A percentile compares a stretch with the other conserved stretches of the same genome.
phyloP scores from a whole-genome alignment of 495 filamentous ascomycete genomes.

The Aspergillus steynii region DNA sequence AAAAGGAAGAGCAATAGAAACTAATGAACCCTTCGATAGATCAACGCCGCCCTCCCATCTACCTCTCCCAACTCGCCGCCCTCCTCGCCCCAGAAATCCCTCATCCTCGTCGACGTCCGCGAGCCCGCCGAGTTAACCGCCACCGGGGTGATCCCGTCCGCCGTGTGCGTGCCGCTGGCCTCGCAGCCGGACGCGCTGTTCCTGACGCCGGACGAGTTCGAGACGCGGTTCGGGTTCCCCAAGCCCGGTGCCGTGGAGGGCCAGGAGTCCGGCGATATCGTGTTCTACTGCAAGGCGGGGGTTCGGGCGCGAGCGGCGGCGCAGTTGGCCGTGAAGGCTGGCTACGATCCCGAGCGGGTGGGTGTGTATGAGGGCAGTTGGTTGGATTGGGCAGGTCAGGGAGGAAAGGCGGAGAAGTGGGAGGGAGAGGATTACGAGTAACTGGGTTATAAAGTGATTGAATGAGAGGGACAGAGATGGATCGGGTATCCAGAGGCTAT shows the following conservation, averaged over 20 bases:
- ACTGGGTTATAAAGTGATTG: conserved; percentile 1
- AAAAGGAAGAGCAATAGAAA: background rate
- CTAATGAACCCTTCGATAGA: conserved; percentile 19
- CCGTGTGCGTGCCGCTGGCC: conserved; percentile 75
- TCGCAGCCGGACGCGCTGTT: conserved; percentile 76
- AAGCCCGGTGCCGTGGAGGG: conserved; percentile 36
- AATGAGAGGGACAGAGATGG: background rate
- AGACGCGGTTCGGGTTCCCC: conserved; percentile 47
- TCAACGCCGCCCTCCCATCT: conserved; percentile 38
- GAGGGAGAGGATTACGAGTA: conserved; percentile 33
- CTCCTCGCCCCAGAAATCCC: conserved; percentile 26
- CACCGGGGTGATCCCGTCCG: conserved; percentile 75
- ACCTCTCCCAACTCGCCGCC: conserved; percentile 17
- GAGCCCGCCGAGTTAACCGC: conserved; percentile 73
- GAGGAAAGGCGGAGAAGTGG: conserved; percentile 60
- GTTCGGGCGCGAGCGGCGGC: conserved; percentile 82
- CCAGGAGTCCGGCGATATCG: conserved; percentile 39
- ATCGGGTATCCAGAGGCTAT: background rate
- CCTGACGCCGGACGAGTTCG: conserved; percentile 73
- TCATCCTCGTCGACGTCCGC: conserved; percentile 69
- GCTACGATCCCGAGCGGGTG: conserved; percentile 68
- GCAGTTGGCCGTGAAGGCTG: conserved; percentile 70
- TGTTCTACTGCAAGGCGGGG: conserved; percentile 93
- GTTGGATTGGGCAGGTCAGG: conserved; percentile 79
- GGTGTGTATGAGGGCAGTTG: conserved; percentile 88